phyloP scores from a whole-genome alignment of 306 rosid genomes.

The Mucuna pruriens region DNA sequence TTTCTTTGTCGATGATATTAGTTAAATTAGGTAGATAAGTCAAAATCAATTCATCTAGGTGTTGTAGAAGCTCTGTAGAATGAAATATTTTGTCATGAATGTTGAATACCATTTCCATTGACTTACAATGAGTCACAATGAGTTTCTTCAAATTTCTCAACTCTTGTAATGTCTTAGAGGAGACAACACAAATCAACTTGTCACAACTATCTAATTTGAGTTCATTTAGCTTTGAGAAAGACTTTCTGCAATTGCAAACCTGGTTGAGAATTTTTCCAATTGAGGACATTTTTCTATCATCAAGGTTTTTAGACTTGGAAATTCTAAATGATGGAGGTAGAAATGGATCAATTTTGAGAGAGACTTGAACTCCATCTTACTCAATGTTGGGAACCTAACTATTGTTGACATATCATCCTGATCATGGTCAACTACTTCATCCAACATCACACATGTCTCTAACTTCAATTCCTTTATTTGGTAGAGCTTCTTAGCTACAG shows the following conservation, averaged over 20 bases:
- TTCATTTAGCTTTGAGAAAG: background rate
- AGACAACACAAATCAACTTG: slow-evolving; percentile 9
- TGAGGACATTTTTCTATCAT: background rate
- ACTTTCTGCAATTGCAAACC: background rate
- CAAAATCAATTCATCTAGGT: background rate
- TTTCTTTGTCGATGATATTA: background rate
- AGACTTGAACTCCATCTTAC: background rate
- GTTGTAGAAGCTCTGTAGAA: background rate
- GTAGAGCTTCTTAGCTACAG: too few species aligned
- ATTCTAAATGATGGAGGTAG: background rate
- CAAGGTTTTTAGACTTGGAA: background rate
- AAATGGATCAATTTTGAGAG: background rate
- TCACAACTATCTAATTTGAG: slow-evolving; percentile 12
- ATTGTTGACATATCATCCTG: too few species aligned
- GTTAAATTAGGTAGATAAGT: background rate
- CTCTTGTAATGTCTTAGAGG: background rate
- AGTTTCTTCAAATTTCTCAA: slow-evolving; percentile 30
- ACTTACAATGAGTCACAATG: slow-evolving; percentile 15
- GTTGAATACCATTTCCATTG: slow-evolving; percentile 4
- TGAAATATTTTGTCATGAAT: background rate
- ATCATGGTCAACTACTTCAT: too few species aligned
- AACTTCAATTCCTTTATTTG: too few species aligned
- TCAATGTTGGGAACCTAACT: background rate
- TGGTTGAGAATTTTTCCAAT: background rate
- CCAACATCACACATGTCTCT: too few species aligned